Base-by-base conservation (phyloP, 495 filamentous ascomycete species). In the Cercophora newfieldiana region DNA sequence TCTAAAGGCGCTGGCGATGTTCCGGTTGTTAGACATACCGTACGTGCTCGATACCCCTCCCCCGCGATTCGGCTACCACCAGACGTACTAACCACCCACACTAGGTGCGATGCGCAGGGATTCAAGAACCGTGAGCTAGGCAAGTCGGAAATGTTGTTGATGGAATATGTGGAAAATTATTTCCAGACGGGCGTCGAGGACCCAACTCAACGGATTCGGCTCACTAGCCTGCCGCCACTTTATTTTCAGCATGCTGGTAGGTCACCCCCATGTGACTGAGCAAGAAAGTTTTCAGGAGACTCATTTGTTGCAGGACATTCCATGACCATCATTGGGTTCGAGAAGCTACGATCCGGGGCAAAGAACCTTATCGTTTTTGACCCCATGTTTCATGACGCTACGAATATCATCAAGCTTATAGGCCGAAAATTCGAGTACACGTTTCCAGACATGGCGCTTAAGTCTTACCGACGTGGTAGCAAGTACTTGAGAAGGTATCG, bases 251-350 rank as follows among this genome's bases (percentile, higher is more conserved):
- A 96, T 68, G 84, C 85, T 60, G 89, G 89, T 90, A 80, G 56
- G 77, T 54, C 1, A 2, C 21, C 4, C 50, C 5, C n/a, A 24
- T 22, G 16, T 53, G 21, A 22, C 7, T 19, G 8, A 24, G 16
- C 8, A 53, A 7, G 10, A 33, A 2, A 7, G 55, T 16, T 8
- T 30, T 58, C 26, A 18, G 22, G 30, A 60, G 29, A 30, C 58
- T 62, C 7, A 62, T 26, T 28, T 2, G 0, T 26, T 21, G 1
- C 65, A 87, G 94, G 94, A 6, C 95, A 99, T 71, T 97, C 93
- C 4, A 83, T 97, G 79, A 97, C 94, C 1, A 93, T 98, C 49
- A 82, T 99, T 60, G 95, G 95, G 0, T 83, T 97, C 44, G 94
- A 97, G 72, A 82, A 83, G 26, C 83, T 82, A 8, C 80, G 74